Base-by-base conservation (phyloP, 306 rosid species). In the Dryas drummondii region DNA sequence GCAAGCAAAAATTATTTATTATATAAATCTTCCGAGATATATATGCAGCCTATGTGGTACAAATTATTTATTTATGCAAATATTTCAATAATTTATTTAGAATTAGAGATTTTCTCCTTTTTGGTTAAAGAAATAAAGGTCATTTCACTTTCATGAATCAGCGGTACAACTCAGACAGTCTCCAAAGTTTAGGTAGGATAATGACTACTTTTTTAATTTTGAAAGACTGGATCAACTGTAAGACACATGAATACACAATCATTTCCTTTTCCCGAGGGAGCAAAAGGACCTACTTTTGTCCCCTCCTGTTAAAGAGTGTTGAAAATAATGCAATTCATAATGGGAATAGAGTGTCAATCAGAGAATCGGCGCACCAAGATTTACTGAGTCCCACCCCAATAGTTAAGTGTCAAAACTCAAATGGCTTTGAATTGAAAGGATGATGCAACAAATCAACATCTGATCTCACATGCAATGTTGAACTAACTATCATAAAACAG, bases 201-300 rank as follows among this genome's bases (percentile, higher is more conserved):
- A 64, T 61, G 83, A 76, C 62, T 74, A 57, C 17, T 56, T 82
- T 73, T 67, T 63, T 55, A 54, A 26, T 56, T 54, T 46, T 4
- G 45, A 44, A 44, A 46, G 48, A 68, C 27, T 19, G 10, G 5
- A 50, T 45, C 52, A 67, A 69, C 80, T 70, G 82, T 27, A 61
- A 14, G 10, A 27, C 85, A 77, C 71, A 75, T 79, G 88, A 68
- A 68, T 46, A 66, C 68, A 62, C 57, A 14, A 15, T 32, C 45
- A 46, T 72, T 66, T 58, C 76, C 70, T 54, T 66, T 22, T 19
- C 66, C 56, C 83, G 65, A 70, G 32, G 66, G 72, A 78, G 66
- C 85, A 71, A 70, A 66, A 53, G 27, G 73, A 75, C 87, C 90
- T 80, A 83, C 77, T 83, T 82, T 72, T 83, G 91, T 83, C 84